Evolutionary conservation across 805 yeast species (phyloP), one percentile per base, ranked within the genome.

Genomic region (Barnettozyma pratensis): DNA sequence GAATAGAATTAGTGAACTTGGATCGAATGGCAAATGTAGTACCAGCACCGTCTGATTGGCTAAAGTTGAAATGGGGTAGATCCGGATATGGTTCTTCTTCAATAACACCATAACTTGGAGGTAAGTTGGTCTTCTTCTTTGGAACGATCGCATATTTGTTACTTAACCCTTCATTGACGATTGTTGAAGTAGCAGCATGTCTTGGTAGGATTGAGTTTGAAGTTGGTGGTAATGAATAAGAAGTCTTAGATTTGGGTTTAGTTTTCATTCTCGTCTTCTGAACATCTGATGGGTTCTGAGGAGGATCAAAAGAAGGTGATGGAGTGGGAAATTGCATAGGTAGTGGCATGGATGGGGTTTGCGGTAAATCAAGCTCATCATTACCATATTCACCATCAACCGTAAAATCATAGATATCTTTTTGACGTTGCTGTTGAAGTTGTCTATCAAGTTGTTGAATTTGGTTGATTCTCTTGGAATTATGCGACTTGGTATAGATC

Each of bases 121-220:
- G 39, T 12, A 35, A 10, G 34, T 46, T 31, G 8, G 29, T 38
- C 26, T 47, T 38, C 26, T 47, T 49, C 30, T 36, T 50, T 4
- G 41, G 41, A 3, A 59, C 42, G 4, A 57, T 14, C 4, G 62
- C 56, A 39, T 50, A 57, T 27, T 51, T 54, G 14, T 50, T 45
- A 37, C 60, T 50, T 26, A 54, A 7, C 3, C 55, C 51, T 45
- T 60, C 63, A 43, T 35, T 44, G 2, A 60, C 52, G 3, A 52
- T 46, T 1, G 61, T 58, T 2, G 60, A 52, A 14, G 41, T 34
- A 8, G 47, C 49, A 6, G 53, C 59, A 5, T 44, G 39, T 37
- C 61, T 55, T 25, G 60, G 59, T 2, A 52, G 49, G 5, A 48
- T 39, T 3, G 39, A 36, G 39, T 54, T 47, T 1, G 50, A 25